Evolutionary conservation across 352 stramenopile species (phyloP), one percentile per base, ranked within the genome.

Genomic region (Pythium insidiosum): DNA sequence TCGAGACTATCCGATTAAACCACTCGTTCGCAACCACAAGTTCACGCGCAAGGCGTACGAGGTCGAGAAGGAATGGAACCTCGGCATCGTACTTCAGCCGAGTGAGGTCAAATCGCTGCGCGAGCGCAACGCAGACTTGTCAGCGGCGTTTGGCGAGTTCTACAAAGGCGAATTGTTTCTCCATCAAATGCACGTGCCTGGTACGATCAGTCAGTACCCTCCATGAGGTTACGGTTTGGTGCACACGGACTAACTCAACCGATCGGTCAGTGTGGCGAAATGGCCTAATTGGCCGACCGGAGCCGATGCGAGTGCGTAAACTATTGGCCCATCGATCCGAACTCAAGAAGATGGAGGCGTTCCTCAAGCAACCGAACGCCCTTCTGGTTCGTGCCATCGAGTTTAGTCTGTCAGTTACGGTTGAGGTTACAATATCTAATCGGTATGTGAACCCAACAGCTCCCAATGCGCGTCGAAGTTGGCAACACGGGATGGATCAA

Each of bases 401-500:
- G 31, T 6, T 36, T 18, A 19, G 25, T 30, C 1, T 33, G 20
- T 9, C 46, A 12, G 44, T 36, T 15, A 15, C 20, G 42, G 2
- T 6, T 24, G 4, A 12, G n/a, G n/a, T n/a, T n/a, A n/a, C n/a
- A n/a, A n/a, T n/a, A n/a, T n/a, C n/a, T n/a, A n/a, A n/a, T n/a
- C n/a, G n/a, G n/a, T n/a, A n/a, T n/a, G n/a, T n/a, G n/a, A n/a
- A 12, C 7, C 36, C 4, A 26, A 10, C 44, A 92, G 79, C 73
- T 92, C 37, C 79, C 79, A 13, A 64, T 76, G 54, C 70, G 79
- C 3, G 58, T 89, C 6, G 72, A 92, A 48, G 66, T 88, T 3
- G 73, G 76, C 28, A 73, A 67, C 29, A 92, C 79, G 10, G 78
- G 78, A 6, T 92, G 79, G 79, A 85, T 91, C 61, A 91, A 92